phyloP scores from a whole-genome alignment of 2,329 filamentous ascomycete species.

The Aureobasidium sp. region DNA sequence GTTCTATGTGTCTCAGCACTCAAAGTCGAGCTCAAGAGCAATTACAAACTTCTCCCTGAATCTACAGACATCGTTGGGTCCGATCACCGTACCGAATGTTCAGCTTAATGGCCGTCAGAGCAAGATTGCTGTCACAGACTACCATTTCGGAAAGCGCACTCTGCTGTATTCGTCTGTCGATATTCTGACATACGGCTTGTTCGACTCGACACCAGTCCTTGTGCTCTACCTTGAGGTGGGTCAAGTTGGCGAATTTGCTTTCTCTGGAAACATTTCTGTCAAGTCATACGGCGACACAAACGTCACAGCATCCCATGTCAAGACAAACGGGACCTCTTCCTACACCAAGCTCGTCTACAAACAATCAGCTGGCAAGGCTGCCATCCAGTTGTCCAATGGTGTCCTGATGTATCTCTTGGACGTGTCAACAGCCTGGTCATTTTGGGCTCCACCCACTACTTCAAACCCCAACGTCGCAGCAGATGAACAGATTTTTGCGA shows the following conservation, averaged over 20 bases:
- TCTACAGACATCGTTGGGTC: conserved; percentile 49
- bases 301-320: conserved; percentile 9
- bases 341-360: conserved; percentile 14
- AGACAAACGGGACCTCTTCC: not conserved
- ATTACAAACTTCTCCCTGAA: conserved; percentile 47
- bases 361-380: conserved; percentile 20
- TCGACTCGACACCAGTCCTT: conserved; percentile 23
- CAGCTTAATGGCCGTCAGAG: conserved; percentile 53
- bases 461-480: conserved; percentile 37
- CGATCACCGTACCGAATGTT: conserved; percentile 48
- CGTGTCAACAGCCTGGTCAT: conserved; percentile 46
- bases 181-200: conserved; percentile 39
- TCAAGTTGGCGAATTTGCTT: conserved; percentile 19
- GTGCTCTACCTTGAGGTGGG: conserved; percentile 17
- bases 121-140: conserved; percentile 56
- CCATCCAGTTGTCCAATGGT: conserved; percentile 43
- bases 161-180: conserved; percentile 51
- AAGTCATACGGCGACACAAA: conserved; percentile 14
- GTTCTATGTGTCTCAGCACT: conserved; percentile 53
- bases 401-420: conserved; percentile 47
- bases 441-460: conserved; percentile 46
- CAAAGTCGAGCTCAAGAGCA: conserved; percentile 44
- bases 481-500: conserved; percentile 37
- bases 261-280: conserved; percentile 11
- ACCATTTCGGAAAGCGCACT: conserved; percentile 43